Evolutionary conservation across 306 rosid genomes (phyloP).

Genomic region (Cicer judaicum): DNA sequence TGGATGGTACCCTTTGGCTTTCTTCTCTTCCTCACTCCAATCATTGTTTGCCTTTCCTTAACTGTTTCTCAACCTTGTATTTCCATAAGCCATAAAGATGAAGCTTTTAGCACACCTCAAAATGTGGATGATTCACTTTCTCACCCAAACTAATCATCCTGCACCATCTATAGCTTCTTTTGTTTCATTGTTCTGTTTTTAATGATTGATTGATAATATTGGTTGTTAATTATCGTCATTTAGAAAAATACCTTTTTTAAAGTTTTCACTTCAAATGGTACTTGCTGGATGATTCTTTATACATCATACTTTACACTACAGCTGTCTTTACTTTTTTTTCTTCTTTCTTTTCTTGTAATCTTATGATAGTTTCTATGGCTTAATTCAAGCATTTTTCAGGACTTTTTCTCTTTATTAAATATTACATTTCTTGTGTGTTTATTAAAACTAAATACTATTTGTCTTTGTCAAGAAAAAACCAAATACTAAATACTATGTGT

Average conservation of each 20-base stretch:
- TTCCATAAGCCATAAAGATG: constrained; percentile 12
- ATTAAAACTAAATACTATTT: neutral
- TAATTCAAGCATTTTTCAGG: neutral
- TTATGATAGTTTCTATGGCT: constrained; percentile 7
- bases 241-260: neutral
- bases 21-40: constrained; percentile 69
- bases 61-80: constrained; percentile 50
- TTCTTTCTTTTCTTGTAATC: neutral
- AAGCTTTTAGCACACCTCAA: neutral
- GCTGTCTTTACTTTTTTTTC: neutral
- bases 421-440: neutral
- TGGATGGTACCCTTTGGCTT: constrained; percentile 99
- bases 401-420: constrained; percentile 15
- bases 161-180: neutral
- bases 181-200: neutral
- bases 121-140: constrained; percentile 28
- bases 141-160: constrained; percentile 44
- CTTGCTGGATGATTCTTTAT: constrained; percentile 27
- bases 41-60: constrained; percentile 60
- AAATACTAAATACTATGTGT: neutral
- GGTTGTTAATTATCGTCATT: neutral
- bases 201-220: neutral
- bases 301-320: neutral
- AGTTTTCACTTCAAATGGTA: constrained; percentile 5
- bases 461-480: no score